Base-by-base conservation (phyloP, 2,329 filamentous ascomycete species). In the Calonectria crousiana region DNA sequence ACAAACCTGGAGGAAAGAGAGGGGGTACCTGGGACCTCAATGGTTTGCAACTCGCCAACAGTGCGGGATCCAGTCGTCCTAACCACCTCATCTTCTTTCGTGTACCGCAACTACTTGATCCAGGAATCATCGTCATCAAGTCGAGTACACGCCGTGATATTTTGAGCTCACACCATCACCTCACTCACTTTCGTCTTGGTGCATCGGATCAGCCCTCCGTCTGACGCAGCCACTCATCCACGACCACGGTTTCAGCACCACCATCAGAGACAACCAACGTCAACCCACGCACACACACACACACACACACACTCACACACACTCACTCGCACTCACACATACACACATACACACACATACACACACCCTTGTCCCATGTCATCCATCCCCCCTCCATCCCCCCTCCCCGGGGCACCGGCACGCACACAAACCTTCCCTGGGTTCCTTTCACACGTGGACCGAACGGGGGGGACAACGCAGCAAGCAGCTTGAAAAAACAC, bases 261-360 rank as follows among this genome's bases (percentile, higher is more conserved):
- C 41, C 51, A 28, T 32, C 69, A 71, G 44, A 53, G 53, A 53
- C 67, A 58, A 64, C 49, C 49, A 67, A 67, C 65, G 32, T 52
- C 65, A 67, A 53, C 64, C 16, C 34, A 32, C 53, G 11, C 30
- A 2, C 47, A 32, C 30, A 18, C 49, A 26, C 16, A n/a, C n/a
- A n/a, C n/a, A n/a, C n/a, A n/a, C n/a, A n/a, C n/a, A n/a, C n/a
- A n/a, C n/a, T n/a, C n/a, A n/a, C n/a, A n/a, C n/a, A n/a, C n/a
- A n/a, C n/a, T n/a, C n/a, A n/a, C n/a, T n/a, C n/a, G n/a, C n/a
- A 53, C 64, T 16, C 34, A 32, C 53, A 13, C 30, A 2, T 32
- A 32, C 30, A 18, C 49, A 28, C 13, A 32, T 9, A 32, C 30
- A 32, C 30, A 32, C 30, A 32, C 30, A 36, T 11, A 53, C 47